A percentile compares a stretch with the other conserved stretches of the same genome.
phyloP scores from a whole-genome alignment of 495 filamentous ascomycete genomes.

The Letharia columbiana region DNA sequence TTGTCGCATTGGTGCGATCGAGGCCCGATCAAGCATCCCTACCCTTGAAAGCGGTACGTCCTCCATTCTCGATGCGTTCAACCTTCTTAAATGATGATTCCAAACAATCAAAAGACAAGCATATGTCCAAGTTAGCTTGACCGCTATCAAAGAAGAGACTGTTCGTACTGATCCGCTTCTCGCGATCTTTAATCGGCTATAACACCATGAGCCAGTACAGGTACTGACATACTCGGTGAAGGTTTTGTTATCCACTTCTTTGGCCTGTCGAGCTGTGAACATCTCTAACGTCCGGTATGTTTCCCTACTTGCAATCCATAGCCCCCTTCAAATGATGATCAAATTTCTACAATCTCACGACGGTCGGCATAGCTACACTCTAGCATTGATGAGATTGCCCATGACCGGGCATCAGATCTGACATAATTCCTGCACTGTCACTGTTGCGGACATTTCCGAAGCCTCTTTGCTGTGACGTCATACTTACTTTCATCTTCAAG shows the following conservation, averaged over 20 bases:
- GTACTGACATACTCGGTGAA: constrained; percentile 26
- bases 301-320: background rate
- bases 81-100: constrained; percentile 40
- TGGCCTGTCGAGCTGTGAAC: background rate
- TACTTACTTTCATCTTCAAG: constrained; percentile 16
- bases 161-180: constrained; percentile 38
- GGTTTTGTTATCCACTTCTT: constrained; percentile 6
- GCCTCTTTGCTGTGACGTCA: constrained; percentile 17
- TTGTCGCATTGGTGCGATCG: background rate
- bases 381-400: constrained; percentile 86
- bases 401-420: constrained; percentile 75
- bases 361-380: constrained; percentile 85
- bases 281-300: background rate
- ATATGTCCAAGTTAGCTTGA: constrained; percentile 49
- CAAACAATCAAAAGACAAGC: constrained; percentile 48
- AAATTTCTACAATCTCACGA: constrained; percentile 74
- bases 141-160: constrained; percentile 42
- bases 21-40: background rate
- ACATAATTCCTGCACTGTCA: constrained; percentile 28
- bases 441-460: constrained; percentile 11
- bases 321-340: constrained; percentile 59
- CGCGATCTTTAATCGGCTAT: constrained; percentile 3
- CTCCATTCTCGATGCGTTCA: constrained; percentile 10
- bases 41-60: constrained; percentile 1
- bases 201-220: background rate